phyloP scores from a whole-genome alignment of 805 yeast species.

The Wickerhamiella siamensis region DNA sequence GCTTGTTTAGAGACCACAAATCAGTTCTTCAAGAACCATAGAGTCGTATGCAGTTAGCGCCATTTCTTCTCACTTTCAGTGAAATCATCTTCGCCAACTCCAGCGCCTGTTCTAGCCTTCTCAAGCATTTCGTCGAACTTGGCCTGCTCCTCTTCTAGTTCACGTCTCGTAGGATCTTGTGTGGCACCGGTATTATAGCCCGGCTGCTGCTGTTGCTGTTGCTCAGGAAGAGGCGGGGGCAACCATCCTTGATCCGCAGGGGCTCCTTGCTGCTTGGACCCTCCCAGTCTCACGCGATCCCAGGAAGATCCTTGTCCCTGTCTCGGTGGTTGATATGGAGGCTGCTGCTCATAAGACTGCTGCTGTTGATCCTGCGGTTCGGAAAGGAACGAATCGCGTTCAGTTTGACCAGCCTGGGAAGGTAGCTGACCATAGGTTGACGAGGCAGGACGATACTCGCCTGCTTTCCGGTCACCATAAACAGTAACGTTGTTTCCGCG shows the following conservation, averaged over 20 bases:
- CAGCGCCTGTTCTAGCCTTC: slow-evolving; percentile 9
- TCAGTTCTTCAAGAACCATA: not conserved
- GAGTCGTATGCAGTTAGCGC: slow-evolving; percentile 1
- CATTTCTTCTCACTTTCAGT: slow-evolving; percentile 16
- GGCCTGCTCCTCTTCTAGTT: slow-evolving; percentile 9
- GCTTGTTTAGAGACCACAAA: not conserved
- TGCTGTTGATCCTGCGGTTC: too few species aligned
- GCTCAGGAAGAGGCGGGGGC: not conserved
- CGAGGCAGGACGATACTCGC: not conserved
- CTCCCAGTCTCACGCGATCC: slow-evolving; percentile 13
- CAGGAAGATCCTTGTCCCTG: slow-evolving; percentile 4
- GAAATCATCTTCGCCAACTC: slow-evolving; percentile 11
- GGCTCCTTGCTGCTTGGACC: slow-evolving; percentile 1
- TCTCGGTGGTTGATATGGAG: not conserved
- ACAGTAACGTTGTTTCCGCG: not conserved
- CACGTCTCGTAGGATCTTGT: not conserved
- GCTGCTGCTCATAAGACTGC: too few species aligned
- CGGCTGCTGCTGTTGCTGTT: not conserved
- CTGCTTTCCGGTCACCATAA: not conserved
- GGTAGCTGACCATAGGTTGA: not conserved
- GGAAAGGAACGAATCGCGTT: not conserved
- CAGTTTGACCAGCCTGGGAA: not conserved
- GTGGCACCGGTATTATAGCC: not conserved
- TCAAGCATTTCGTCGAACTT: slow-evolving; percentile 14
- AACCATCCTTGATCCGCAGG: not conserved